These are phyloP conservation scores for Punctularia strigosozonata DNA, from an alignment of 768 basidiomycete genomes.

Conservation along the genomic window DNA sequence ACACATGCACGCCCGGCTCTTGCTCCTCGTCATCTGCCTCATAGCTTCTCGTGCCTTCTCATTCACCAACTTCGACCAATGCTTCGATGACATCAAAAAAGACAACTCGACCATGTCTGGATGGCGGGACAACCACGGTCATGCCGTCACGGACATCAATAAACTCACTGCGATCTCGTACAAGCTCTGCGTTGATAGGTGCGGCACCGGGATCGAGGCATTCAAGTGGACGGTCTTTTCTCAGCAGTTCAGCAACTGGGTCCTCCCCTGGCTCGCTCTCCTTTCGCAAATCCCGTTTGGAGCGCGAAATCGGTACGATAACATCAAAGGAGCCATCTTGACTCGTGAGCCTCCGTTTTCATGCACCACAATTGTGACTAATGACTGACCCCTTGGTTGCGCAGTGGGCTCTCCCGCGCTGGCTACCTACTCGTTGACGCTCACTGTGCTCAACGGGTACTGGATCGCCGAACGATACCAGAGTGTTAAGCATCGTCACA, in stretches of 20 bases:
- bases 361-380: too few relatives aligned
- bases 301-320: neutral
- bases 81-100: constrained; percentile 1
- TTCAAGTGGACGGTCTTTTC: neutral
- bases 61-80: neutral
- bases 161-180: neutral
- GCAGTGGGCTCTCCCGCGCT: too few relatives aligned
- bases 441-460: constrained; percentile 31
- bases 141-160: neutral
- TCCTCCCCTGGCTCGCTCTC: neutral
- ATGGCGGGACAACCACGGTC: neutral
- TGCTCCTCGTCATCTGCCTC: too few relatives aligned
- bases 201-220: neutral
- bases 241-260: neutral
- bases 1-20: too few relatives aligned
- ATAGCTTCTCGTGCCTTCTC: too few relatives aligned
- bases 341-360: neutral
- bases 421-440: constrained; percentile 26
- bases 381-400: too few relatives aligned
- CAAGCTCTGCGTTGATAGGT: neutral
- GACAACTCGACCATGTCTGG: constrained; percentile 1
- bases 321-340: neutral
- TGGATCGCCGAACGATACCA: constrained; percentile 26
- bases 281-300: neutral
- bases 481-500: constrained; percentile 19